These are phyloP conservation scores for Blechomonas ayalai DNA, from an alignment of 208 protist species.

Conservation along the genomic window DNA sequence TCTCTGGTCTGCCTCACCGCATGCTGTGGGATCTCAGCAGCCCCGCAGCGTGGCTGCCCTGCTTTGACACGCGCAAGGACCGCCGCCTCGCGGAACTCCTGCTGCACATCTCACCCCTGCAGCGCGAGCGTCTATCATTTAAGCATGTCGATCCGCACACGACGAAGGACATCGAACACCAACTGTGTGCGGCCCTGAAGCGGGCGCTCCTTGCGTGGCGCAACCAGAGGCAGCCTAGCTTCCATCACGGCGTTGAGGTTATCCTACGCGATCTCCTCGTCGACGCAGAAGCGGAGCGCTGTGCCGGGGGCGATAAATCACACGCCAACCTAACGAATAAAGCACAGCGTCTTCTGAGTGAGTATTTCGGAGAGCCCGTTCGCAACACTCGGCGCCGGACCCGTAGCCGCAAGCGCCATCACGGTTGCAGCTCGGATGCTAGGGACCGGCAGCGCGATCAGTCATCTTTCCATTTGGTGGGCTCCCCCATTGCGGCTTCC, in stretches of 20 bases:
- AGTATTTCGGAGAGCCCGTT: slow-evolving; percentile 47
- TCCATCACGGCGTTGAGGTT: slow-evolving; percentile 47
- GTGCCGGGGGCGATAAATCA: slow-evolving; percentile 29
- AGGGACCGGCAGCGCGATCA: background rate
- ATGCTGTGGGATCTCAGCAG: slow-evolving; percentile 73
- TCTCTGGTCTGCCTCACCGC: slow-evolving; percentile 63
- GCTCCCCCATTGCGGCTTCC: slow-evolving; percentile 53
- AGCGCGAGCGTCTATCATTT: slow-evolving; percentile 55
- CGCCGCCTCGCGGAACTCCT: slow-evolving; percentile 22
- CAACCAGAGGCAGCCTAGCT: slow-evolving; percentile 38
- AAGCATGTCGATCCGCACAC: slow-evolving; percentile 20
- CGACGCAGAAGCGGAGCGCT: slow-evolving; percentile 48
- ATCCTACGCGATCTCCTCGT: slow-evolving; percentile 52
- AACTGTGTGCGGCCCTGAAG: slow-evolving; percentile 34
- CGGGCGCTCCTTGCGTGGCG: slow-evolving; percentile 56
- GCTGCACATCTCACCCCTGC: slow-evolving; percentile 41
- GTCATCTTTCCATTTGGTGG: slow-evolving; percentile 24
- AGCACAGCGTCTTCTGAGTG: slow-evolving; percentile 30
- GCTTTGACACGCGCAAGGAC: slow-evolving; percentile 36
- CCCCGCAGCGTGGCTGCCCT: slow-evolving; percentile 54
- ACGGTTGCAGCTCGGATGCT: background rate
- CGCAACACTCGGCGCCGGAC: background rate
- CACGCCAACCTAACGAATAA: slow-evolving; percentile 25
- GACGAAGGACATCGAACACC: slow-evolving; percentile 49
- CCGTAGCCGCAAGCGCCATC: background rate